Evolutionary conservation across 2,329 filamentous ascomycete genomes (phyloP), one percentile per base, ranked within the genome.

Genomic region (Botrytis porri): DNA sequence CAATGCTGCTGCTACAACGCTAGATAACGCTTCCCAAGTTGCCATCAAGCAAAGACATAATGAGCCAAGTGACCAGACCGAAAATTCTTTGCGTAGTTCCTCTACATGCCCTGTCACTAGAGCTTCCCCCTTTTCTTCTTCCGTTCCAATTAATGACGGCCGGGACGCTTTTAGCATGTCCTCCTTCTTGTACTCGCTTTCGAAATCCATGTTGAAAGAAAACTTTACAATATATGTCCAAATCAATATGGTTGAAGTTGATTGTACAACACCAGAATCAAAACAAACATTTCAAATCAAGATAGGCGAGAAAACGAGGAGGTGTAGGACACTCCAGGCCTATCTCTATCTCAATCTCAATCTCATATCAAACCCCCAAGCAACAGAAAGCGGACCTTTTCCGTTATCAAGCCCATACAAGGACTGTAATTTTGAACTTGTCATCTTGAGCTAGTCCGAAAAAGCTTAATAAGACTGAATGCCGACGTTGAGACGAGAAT

Each of bases 1-100:
- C 43, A 86, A 75, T 1, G 84, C 85, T 5, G 81, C 81, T 3
- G 83, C 82, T 18, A 87, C 81, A 7, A 86, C 85, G 1, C 83
- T 83, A 6, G 70, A 59, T 7, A 67, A 32, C 22, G 29, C 70
- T 14, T 72, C 62, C 48, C 48, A 67, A 35, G 70, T 67, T 39
- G 48, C 62, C 70, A 72, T 72, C 62, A 72, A 67, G 9, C 70
- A 72, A 29, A 72, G 62, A 45, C 39, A 0, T 9, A 87, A 78
- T 6, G 82, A 81, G 22, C 81, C 82, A 2, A 87, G 79, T 0
- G 85, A 84, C 76, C 83, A 83, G 1, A 86, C 75, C 0, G 83
- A 84, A 75, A 85, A 84, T 25, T 76, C 74, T 63, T 69, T 63
- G 35, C 77, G 74, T 61, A 78, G 69, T 54, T 73, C 83, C 77